phyloP scores from a whole-genome alignment of 2,329 filamentous ascomycete species.

The Colletotrichum gigasporum region DNA sequence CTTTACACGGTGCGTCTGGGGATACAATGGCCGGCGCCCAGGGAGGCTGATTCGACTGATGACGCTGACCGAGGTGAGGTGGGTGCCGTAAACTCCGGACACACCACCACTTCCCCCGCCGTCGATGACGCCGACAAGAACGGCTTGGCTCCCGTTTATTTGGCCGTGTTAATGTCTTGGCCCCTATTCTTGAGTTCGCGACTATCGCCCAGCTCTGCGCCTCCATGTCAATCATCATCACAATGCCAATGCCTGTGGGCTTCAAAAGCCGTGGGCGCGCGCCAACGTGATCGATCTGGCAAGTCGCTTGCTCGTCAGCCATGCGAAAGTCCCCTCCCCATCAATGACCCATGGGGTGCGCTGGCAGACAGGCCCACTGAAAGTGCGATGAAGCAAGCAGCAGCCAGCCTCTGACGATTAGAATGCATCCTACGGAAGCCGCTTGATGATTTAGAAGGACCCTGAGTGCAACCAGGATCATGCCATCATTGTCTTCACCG shows the following conservation, averaged over 20 bases:
- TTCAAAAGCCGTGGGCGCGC: background rate
- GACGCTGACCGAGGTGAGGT: conserved; percentile 31
- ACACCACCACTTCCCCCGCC: conserved; percentile 15
- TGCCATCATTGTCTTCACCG: conserved; percentile 14
- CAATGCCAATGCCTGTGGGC: background rate
- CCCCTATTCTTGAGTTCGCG: background rate
- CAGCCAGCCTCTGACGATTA: background rate
- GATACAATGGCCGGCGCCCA: conserved; percentile 4
- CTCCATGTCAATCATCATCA: background rate
- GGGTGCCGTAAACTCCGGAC: conserved; percentile 22
- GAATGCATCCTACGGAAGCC: background rate
- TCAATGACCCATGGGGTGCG: background rate
- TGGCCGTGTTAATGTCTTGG: background rate
- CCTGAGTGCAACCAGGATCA: conserved; percentile 6
- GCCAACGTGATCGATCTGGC: background rate
- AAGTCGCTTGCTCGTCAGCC: no score
- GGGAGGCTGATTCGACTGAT: conserved; percentile 12
- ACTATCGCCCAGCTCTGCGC: background rate
- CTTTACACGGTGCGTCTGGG: conserved; percentile 23
- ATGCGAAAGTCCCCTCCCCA: no score
- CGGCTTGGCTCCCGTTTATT: conserved; percentile 6
- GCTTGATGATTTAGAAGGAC: background rate
- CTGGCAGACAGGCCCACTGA: background rate
- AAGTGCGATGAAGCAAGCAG: background rate
- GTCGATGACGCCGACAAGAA: conserved; percentile 25